phyloP scores from a whole-genome alignment of 768 basidiomycete species.

The Udeniomyces megalosporus region DNA sequence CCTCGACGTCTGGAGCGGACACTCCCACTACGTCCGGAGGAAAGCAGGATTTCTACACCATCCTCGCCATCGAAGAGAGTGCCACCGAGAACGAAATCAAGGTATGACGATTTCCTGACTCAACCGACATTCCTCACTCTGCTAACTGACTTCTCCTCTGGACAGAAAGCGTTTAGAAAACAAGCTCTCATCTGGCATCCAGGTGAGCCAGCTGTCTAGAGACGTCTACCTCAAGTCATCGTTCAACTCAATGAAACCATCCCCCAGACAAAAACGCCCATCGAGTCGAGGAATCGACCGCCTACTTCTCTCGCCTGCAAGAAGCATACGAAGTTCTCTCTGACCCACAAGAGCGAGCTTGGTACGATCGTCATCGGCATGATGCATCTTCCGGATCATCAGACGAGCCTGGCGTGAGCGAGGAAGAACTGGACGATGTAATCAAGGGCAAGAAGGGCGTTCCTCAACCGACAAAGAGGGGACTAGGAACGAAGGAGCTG shows the following conservation, averaged over 20 bases:
- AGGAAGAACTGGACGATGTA: slow-evolving; percentile 69
- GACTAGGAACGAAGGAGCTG: slow-evolving; percentile 63
- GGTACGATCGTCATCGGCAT: slow-evolving; percentile 72
- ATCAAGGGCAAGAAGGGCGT: slow-evolving; percentile 45
- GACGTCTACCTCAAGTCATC: background rate
- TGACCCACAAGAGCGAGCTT: slow-evolving; percentile 75
- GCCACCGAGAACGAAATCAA: slow-evolving; percentile 81
- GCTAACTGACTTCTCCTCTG: background rate
- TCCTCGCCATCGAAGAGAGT: slow-evolving; percentile 35
- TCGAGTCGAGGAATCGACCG: slow-evolving; percentile 69
- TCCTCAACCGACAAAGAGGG: slow-evolving; percentile 33
- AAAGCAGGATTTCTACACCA: slow-evolving; percentile 7
- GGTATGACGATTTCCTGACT: slow-evolving; percentile 27
- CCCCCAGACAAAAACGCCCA: slow-evolving; percentile 49
- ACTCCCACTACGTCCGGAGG: background rate
- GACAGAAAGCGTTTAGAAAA: slow-evolving; percentile 62
- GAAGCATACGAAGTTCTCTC: slow-evolving; percentile 63
- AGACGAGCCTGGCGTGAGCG: slow-evolving; percentile 38
- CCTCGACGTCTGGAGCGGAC: background rate
- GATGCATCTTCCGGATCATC: slow-evolving; percentile 48
- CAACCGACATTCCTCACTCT: background rate
- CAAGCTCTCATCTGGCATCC: slow-evolving; percentile 74
- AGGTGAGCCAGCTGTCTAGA: no score
- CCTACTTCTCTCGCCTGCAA: slow-evolving; percentile 72
- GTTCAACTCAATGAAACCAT: background rate